Evolutionary conservation across 1,284 basidiomycete species (phyloP), one percentile per base, ranked within the genome.

Genomic region (Wolfiporia cocos): DNA sequence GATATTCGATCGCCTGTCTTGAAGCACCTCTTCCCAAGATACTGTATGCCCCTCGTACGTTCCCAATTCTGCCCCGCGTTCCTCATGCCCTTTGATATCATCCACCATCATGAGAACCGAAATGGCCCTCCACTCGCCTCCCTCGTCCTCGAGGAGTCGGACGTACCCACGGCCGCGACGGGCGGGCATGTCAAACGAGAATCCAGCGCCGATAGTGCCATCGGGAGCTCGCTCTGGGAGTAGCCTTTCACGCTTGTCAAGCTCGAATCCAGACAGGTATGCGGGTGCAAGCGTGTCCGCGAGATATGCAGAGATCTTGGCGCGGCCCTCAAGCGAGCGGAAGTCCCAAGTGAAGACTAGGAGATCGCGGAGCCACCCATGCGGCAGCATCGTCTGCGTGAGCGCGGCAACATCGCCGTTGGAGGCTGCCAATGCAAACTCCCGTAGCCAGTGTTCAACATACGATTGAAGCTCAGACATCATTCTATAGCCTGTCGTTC

Each of bases 341-440:
- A 78, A 69, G 49, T 77, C 71, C 76, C 76, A 81, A 3, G 78
- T 77, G 24, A 79, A 60, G 0, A 73, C 64, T n/a, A 79, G 65
- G 42, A 75, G 64, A 52, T 81, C 79, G 24, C 75, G 63, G 17
- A 40, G 37, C 32, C 37, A 44, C 5, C 43, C 38, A n/a, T 39
- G 5, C 18, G 43, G 43, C n/a, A 44, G 26, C 34, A 48, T 19
- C 17, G 35, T 34, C 34, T 34, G 9, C n/a, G 41, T 17, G 10
- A 20, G n/a, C 18, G 4, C 29, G 5, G 17, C 22, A 9, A 43
- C 42, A 18, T 47, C 42, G 22, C 38, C 42, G 14, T 32, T 14
- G 29, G 17, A 24, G 9, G 35, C 38, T 7, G 37, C 37, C 12
- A 33, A 17, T 4, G 37, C 42, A 32, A 44, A 47, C 1, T 7